Evolutionary conservation across 1,139 yeast genomes (phyloP), one percentile per base, ranked within the genome.

Genomic region (Schwanniomyces etchellsii): DNA sequence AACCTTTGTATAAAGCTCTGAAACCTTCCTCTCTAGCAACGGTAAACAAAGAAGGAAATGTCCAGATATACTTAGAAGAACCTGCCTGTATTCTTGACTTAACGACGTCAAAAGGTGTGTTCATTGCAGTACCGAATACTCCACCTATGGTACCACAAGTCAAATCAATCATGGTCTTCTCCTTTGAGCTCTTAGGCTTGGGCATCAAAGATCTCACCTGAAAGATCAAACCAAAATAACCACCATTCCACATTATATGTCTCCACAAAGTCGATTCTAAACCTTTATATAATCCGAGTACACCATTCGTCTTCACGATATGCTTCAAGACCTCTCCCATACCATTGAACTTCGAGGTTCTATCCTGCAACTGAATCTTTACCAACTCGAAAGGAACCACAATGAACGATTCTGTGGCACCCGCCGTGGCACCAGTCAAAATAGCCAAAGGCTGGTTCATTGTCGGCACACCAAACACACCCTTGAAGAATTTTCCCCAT

Each of bases 31-130:
- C 98, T 55, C 71, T 77, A 48, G 80, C 79, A 24, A 93, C 89
- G 18, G 80, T 70, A 29, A 70, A 57, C 38, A 91, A 66, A 5
- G 94, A 75, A 26, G 97, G 96, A 40, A 80, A 52, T 17, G 97
- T 78, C 97, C 98, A 91, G 59, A 75, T 82, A 65, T 91, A 91
- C 62, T 83, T 86, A 30, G 77, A 69, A 33, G 85, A 75, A 34
- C 95, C 82, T 54, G 88, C 89, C 63, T 91, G 99, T 48, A 93
- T 85, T 67, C 98, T 78, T 18, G 96, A 85, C 68, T 93, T 93
- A 48, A 91, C 97, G 33, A 93, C 98, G 57, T 93, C 99, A 49
- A 89, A 88, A 25, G 99, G 98, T 23, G 97, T 93, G 66, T 91
- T 91, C 50, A 91, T 61, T 40, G 85, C 52, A 12, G 97, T 89